Conservation (phyloP, 495 filamentous ascomycete genomes). For the Staphylotrichum longicolle region DNA sequence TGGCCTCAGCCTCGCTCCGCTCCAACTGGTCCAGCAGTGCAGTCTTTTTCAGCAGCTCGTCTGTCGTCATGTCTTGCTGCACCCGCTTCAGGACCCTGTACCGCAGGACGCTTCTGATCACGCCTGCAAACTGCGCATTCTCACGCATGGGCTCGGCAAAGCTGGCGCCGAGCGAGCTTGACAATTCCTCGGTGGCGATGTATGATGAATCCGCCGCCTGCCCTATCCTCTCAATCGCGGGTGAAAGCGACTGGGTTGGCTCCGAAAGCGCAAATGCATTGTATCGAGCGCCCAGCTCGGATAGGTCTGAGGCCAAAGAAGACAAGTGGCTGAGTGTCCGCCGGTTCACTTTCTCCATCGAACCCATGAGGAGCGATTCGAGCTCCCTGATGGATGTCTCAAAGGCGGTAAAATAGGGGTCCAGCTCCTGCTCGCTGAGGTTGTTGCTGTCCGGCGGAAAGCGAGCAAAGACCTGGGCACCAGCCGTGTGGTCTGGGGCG, state of each 20-base stretch:
- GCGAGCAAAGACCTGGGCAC: slow-evolving; percentile 66
- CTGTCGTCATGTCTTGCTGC: slow-evolving; percentile 94
- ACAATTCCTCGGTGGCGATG: slow-evolving; percentile 90
- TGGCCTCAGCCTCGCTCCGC: slow-evolving; percentile 83
- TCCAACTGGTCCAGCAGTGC: slow-evolving; percentile 77
- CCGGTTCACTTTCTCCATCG: slow-evolving; percentile 93
- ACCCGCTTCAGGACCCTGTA: slow-evolving; percentile 90
- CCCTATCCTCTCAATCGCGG: slow-evolving; percentile 89
- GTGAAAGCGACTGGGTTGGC: slow-evolving; percentile 78
- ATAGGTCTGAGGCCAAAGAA: slow-evolving; percentile 78
- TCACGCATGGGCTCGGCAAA: slow-evolving; percentile 98
- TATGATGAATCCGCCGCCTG: slow-evolving; percentile 96
- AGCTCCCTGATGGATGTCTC: slow-evolving; percentile 85
- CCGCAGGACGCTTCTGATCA: slow-evolving; percentile 81
- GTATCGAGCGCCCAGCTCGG: slow-evolving; percentile 87
- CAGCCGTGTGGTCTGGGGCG: slow-evolving; percentile 49
- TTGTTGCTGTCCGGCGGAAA: slow-evolving; percentile 78
- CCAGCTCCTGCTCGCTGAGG: slow-evolving; percentile 83
- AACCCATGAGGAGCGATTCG: slow-evolving; percentile 80
- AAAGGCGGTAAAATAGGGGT: slow-evolving; percentile 92
- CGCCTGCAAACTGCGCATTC: slow-evolving; percentile 92
- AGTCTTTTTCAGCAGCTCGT: slow-evolving; percentile 82
- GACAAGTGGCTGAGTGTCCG: slow-evolving; percentile 82
- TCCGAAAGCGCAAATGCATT: slow-evolving; percentile 97
- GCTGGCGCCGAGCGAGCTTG: slow-evolving; percentile 73